These are phyloP conservation scores for Tulasnella sp. DNA, from an alignment of 768 basidiomycete genomes.

Conservation along the genomic window DNA sequence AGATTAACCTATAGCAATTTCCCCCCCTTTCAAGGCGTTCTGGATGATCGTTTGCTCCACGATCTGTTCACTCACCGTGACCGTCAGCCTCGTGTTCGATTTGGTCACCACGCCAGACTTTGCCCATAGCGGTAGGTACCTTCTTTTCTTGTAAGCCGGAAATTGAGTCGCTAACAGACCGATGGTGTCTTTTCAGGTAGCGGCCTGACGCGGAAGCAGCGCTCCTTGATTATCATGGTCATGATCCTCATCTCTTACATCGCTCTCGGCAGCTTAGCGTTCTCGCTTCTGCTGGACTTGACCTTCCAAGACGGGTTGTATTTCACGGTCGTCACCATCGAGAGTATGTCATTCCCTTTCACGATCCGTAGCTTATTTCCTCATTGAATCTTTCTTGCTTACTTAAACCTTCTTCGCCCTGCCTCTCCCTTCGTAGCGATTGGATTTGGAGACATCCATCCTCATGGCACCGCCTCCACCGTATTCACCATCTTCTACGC, in stretches of 20 bases:
- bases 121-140: conserved; percentile 41
- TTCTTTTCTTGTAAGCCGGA: not conserved
- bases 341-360: conserved; percentile 29
- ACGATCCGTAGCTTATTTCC: not conserved
- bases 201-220: conserved; percentile 69
- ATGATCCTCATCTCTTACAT: conserved; percentile 65
- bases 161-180: not conserved
- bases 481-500: conserved; percentile 47
- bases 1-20: not conserved
- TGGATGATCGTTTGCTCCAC: conserved; percentile 73
- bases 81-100: conserved; percentile 56
- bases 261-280: conserved; percentile 55
- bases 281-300: conserved; percentile 40
- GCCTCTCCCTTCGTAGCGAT: conserved; percentile 13
- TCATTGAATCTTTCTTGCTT: not conserved
- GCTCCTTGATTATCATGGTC: conserved; percentile 62
- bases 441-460: conserved; percentile 68
- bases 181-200: conserved; percentile 37
- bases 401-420: not conserved
- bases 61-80: conserved; percentile 49
- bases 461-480: conserved; percentile 39
- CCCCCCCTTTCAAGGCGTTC: conserved; percentile 35
- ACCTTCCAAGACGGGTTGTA: conserved; percentile 67
- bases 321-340: conserved; percentile 62
- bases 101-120: conserved; percentile 50